phyloP scores from a whole-genome alignment of 257 asterid genomes.

The Solanum sitiens region DNA sequence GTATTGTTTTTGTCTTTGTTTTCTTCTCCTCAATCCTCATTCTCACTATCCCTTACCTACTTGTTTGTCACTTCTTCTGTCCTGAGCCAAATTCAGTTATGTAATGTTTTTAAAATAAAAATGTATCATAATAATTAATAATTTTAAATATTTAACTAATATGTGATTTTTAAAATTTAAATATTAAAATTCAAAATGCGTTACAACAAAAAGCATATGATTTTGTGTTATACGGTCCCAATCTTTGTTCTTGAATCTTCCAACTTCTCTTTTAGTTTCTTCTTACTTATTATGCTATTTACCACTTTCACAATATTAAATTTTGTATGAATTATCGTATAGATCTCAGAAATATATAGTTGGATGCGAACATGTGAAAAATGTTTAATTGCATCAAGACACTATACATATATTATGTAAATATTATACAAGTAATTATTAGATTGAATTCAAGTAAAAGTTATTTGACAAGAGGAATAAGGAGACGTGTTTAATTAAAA shows the following conservation, averaged over 20 bases:
- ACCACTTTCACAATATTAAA: background rate
- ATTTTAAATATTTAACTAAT: background rate
- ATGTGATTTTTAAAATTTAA: background rate
- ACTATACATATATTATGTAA: background rate
- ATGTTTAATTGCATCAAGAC: background rate
- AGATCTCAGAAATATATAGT: background rate
- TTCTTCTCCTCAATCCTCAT: background rate
- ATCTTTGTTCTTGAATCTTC: background rate
- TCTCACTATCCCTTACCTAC: background rate
- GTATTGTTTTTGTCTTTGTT: background rate
- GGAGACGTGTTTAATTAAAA: background rate
- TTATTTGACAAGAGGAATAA: background rate
- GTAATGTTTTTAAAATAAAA: too few species aligned
- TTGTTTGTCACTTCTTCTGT: background rate
- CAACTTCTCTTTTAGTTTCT: background rate
- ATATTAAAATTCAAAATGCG: accelerated
- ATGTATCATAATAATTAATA: background rate
- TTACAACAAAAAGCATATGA: accelerated
- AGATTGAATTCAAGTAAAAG: background rate
- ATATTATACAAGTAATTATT: too few species aligned
- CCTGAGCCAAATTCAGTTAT: too few species aligned
- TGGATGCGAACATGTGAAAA: background rate
- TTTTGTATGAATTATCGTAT: background rate
- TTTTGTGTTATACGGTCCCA: background rate
- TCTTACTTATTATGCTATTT: background rate